Evolutionary conservation across 495 filamentous ascomycete species (phyloP), one percentile per base, ranked within the genome.

Genomic region (Annulohypoxylon moriforme): DNA sequence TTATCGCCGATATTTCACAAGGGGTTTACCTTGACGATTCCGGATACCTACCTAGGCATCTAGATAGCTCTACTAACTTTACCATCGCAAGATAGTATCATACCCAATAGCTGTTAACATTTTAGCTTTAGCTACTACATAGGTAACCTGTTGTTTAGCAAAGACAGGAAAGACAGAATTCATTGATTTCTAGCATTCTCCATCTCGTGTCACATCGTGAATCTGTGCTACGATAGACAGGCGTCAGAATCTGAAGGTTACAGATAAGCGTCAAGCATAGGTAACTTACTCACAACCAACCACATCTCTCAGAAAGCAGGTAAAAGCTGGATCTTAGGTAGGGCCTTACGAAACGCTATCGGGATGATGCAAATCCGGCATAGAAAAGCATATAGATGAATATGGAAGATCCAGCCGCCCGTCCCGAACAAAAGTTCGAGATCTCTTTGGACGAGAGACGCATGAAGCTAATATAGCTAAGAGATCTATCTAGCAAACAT

Each of bases 401-500:
- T 52, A n/a, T n/a, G 24, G 13, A 52, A 29, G 22, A 52, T 29
- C 14, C 10, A 14, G 10, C 22, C 47, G 47, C 24, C 47, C 24
- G 24, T 25, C 47, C 47, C 22, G 47, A 27, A 24, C 14, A 27
- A 52, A 1, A n/a, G 9, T n/a, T 31, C 22, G 14, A 52, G 47
- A 52, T 52, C 47, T n/a, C 11, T 24, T 52, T 52, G 13, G 47
- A 29, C 7, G 24, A 52, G 2, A 10, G 16, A 50, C 10, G 10
- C 11, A 50, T 22, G 3, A 20, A 50, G 22, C 46, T 50, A 24
- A 25, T 2, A 14, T 14, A 29, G 24, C 11, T n/a, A 29, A 29
- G 47, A 52, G 47, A 52, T 27, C 47, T 52, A 29, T 29, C 22
- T 29, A 52, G 24, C 47, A 52, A 52, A 52, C 47, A 52, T 52